phyloP scores from a whole-genome alignment of 2,329 filamentous ascomycete species.

The Trichoderma afroharzianum region DNA sequence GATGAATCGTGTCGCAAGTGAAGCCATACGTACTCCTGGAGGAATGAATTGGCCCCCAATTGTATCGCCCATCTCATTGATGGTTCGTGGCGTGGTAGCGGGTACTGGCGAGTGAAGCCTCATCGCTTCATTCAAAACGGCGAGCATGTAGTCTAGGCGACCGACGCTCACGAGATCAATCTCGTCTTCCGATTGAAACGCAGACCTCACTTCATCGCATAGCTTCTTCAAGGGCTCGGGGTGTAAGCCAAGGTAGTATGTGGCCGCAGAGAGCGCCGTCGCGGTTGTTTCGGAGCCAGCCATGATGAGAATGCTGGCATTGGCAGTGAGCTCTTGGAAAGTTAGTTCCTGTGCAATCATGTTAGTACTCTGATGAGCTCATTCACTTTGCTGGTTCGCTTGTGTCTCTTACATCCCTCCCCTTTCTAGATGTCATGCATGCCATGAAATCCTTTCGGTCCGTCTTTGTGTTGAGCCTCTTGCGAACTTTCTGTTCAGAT shows the following conservation, averaged over 20 bases:
- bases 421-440: background rate
- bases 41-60: conserved; percentile 33
- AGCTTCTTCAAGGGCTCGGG: conserved; percentile 31
- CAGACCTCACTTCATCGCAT: conserved; percentile 30
- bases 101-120: conserved; percentile 44
- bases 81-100: conserved; percentile 34
- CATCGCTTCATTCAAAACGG: conserved; percentile 48
- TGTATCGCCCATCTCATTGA: conserved; percentile 27
- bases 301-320: conserved; percentile 22
- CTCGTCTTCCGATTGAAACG: conserved; percentile 18
- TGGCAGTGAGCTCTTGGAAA: conserved; percentile 16
- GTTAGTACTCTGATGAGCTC: background rate
- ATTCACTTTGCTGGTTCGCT: background rate
- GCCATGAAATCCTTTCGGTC: conserved; percentile 15
- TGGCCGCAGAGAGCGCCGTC: conserved; percentile 26
- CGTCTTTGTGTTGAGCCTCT: background rate
- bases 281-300: conserved; percentile 34
- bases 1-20: too few species aligned
- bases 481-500: background rate
- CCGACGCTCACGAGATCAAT: conserved; percentile 19
- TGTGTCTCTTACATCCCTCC: background rate
- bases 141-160: conserved; percentile 42
- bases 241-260: conserved; percentile 29
- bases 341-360: background rate
- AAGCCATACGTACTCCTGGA: conserved; percentile 26